Conservation (phyloP, 768 basidiomycete genomes). For the Phaffia australis region DNA sequence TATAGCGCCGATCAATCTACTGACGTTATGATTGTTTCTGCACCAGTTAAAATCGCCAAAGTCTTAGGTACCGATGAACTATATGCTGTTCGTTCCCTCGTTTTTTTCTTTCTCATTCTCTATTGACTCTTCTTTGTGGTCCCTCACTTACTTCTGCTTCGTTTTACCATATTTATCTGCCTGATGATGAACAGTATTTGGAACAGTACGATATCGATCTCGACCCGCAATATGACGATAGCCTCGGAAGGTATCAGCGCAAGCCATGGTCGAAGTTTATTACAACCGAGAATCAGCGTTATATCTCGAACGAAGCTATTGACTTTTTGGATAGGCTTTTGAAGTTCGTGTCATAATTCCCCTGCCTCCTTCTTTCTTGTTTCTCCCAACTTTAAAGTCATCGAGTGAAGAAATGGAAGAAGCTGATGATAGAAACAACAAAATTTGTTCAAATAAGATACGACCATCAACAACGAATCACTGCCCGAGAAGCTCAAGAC, state of each 20-base stretch:
- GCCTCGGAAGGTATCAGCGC: slow-evolving; percentile 52
- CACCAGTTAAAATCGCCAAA: slow-evolving; percentile 75
- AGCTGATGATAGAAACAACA: neutral
- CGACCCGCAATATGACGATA: slow-evolving; percentile 76
- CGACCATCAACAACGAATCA: slow-evolving; percentile 92
- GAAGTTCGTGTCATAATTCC: neutral
- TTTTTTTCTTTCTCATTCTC: neutral
- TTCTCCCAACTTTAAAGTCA: neutral
- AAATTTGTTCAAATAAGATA: slow-evolving; percentile 52
- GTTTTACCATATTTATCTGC: neutral
- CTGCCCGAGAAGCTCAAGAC: slow-evolving; percentile 80
- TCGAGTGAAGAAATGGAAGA: neutral
- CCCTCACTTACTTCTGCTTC: neutral
- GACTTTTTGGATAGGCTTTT: slow-evolving; percentile 84
- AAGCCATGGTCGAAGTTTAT: slow-evolving; percentile 95
- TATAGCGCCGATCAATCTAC: no score
- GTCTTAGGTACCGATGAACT: slow-evolving; percentile 93
- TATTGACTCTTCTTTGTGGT: no score
- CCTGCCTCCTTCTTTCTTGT: neutral
- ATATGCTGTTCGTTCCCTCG: slow-evolving; percentile 45
- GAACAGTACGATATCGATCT: slow-evolving; percentile 73
- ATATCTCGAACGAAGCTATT: slow-evolving; percentile 92
- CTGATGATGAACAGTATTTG: slow-evolving; percentile 3
- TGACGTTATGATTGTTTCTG: no score
- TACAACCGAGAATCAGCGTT: slow-evolving; percentile 71